These are phyloP conservation scores for Monosporascus sp. DNA, from an alignment of 2,329 filamentous ascomycete species.

Conservation along the genomic window DNA sequence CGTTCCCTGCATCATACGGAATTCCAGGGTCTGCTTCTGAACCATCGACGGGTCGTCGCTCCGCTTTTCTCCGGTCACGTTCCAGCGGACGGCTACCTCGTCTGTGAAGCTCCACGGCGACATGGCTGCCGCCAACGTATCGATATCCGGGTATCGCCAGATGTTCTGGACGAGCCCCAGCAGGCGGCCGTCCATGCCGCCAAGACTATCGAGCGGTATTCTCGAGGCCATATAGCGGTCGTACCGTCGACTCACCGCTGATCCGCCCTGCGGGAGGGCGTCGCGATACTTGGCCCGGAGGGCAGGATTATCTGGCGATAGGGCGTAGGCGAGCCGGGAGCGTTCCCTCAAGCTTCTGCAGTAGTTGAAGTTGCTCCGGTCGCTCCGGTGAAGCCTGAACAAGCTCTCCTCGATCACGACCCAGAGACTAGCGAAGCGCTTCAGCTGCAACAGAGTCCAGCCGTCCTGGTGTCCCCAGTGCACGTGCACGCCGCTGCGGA, in stretches of 20 bases:
- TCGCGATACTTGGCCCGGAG: neutral
- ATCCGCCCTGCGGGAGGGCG: neutral
- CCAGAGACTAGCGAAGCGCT: conserved; percentile 18
- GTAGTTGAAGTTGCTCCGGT: neutral
- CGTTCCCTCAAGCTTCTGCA: neutral
- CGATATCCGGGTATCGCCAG: conserved; percentile 9
- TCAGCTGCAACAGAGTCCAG: conserved; percentile 16
- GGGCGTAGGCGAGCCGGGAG: neutral
- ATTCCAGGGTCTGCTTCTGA: conserved; percentile 12
- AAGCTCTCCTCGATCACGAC: conserved; percentile 9
- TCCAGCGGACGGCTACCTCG: conserved; percentile 1
- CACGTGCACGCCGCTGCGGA: conserved; percentile 11
- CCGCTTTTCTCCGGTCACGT: neutral
- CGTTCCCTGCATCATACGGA: conserved; percentile 18
- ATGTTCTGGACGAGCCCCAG: conserved; percentile 1
- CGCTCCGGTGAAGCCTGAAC: conserved; percentile 10
- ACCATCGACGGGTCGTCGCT: accelerated
- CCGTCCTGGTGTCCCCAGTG: conserved; percentile 16
- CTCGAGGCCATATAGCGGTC: neutral
- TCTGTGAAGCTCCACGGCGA: accelerated
- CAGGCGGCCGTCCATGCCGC: neutral
- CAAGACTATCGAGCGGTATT: neutral
- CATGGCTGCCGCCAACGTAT: conserved; percentile 1
- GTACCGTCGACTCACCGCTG: neutral
- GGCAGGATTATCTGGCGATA: neutral